Conservation (phyloP, 2,329 filamentous ascomycete genomes). For the Talaromyces sp. region DNA sequence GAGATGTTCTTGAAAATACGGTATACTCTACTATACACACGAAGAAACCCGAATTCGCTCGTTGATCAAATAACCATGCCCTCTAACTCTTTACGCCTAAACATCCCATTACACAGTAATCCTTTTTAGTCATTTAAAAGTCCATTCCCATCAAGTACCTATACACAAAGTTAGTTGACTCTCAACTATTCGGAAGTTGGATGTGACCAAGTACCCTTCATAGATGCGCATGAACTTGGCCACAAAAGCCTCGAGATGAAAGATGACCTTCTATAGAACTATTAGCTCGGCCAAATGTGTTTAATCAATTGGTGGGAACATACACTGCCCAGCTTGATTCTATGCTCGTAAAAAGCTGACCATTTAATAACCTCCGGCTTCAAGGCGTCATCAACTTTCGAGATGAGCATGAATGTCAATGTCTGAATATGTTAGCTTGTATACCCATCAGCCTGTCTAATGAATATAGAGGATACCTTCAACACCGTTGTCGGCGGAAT, state of each 20-base stretch:
- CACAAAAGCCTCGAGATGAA: constrained; percentile 96
- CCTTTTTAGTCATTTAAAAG: constrained; percentile 38
- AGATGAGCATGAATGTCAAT: constrained; percentile 87
- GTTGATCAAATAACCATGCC: neutral
- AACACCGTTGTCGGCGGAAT: constrained; percentile 93
- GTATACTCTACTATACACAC: neutral
- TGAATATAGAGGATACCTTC: constrained; percentile 53
- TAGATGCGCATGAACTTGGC: constrained; percentile 97
- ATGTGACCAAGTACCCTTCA: constrained; percentile 65
- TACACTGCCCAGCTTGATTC: constrained; percentile 77
- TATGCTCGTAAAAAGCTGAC: constrained; percentile 96
- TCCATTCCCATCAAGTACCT: constrained; percentile 72
- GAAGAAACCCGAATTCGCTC: neutral
- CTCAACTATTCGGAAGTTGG: constrained; percentile 16
- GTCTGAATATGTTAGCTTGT: constrained; percentile 49
- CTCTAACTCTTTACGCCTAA: neutral
- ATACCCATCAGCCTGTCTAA: neutral
- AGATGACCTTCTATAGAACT: constrained; percentile 73
- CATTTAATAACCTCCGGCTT: constrained; percentile 93
- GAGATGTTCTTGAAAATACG: neutral
- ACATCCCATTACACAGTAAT: neutral
- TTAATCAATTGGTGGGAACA: constrained; percentile 23
- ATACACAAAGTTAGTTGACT: constrained; percentile 27
- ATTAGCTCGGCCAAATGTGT: constrained; percentile 7
- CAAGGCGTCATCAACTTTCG: constrained; percentile 79